Evolutionary conservation across 1,284 basidiomycete species (phyloP).

Genomic region (Trichosporon sp.): DNA sequence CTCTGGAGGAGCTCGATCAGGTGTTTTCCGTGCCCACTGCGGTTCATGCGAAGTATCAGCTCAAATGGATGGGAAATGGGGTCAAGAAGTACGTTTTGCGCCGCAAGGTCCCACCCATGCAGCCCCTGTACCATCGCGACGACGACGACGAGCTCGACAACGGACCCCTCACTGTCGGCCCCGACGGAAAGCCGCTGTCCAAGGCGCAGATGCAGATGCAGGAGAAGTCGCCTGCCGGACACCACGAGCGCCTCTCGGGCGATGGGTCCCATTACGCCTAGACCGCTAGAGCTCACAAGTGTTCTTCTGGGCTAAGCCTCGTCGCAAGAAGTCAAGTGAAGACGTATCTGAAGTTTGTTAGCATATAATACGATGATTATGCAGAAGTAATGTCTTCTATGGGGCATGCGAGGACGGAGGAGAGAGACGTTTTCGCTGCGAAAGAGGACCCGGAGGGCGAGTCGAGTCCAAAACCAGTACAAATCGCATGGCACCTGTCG

Average conservation of each 20-base stretch:
- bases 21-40: conserved; percentile 58
- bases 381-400: not conserved
- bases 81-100: conserved; percentile 9
- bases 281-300: not conserved
- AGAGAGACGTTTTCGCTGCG: too few relatives aligned
- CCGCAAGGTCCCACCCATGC: not conserved
- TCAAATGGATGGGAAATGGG: conserved; percentile 18
- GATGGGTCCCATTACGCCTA: not conserved
- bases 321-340: not conserved
- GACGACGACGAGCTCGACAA: conserved; percentile 11
- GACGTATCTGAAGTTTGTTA: not conserved
- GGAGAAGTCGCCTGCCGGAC: not conserved
- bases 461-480: too few relatives aligned
- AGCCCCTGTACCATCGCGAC: not conserved
- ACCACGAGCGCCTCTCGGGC: conserved; percentile 1
- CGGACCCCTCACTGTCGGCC: not conserved
- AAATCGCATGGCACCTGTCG: too few relatives aligned
- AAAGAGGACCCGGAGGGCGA: too few relatives aligned
- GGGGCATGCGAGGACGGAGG: too few relatives aligned
- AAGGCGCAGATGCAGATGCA: not conserved
- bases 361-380: not conserved
- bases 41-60: conserved; percentile 65
- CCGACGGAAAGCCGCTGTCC: conserved; percentile 5
- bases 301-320: too few relatives aligned
- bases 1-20: conserved; percentile 70